phyloP scores from a whole-genome alignment of 257 asterid genomes.

The Solanum clarkiae region DNA sequence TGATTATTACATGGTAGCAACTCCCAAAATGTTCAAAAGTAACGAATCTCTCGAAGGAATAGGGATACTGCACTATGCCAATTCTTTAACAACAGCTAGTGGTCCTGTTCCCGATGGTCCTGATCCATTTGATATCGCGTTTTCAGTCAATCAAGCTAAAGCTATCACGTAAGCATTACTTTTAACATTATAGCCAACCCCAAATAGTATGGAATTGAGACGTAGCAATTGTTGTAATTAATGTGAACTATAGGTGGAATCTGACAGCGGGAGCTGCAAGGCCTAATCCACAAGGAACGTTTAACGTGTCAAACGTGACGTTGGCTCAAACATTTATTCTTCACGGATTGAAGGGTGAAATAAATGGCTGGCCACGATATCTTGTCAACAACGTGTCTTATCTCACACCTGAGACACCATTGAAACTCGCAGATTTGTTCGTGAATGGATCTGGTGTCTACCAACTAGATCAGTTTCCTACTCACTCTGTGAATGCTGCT shows the following conservation, averaged over 20 bases:
- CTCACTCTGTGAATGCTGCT: constrained; percentile 5
- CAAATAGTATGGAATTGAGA: background rate
- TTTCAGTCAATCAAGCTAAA: constrained; percentile 45
- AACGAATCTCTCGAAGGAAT: constrained; percentile 20
- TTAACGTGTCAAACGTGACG: constrained; percentile 55
- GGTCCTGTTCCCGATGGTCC: constrained; percentile 63
- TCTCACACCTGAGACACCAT: constrained; percentile 26
- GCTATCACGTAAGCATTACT: constrained; percentile 31
- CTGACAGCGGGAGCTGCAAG: constrained; percentile 53
- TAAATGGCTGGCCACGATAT: constrained; percentile 6
- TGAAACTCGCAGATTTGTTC: constrained; percentile 47
- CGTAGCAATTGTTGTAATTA: background rate
- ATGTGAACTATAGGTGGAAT: constrained; percentile 38
- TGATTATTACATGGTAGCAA: constrained; percentile 54
- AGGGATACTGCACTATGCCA: constrained; percentile 46
- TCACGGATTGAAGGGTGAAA: constrained; percentile 14
- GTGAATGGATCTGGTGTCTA: constrained; percentile 50
- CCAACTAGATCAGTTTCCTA: constrained; percentile 36
- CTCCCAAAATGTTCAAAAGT: constrained; percentile 29
- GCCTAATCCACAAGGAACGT: constrained; percentile 69
- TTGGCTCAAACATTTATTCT: constrained; percentile 42
- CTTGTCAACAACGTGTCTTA: constrained; percentile 48
- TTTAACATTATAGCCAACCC: background rate
- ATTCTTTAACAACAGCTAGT: constrained; percentile 17
- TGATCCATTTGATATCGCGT: constrained; percentile 32